Conservation (phyloP, 768 basidiomycete species). For the Rhizopogon sp. region DNA sequence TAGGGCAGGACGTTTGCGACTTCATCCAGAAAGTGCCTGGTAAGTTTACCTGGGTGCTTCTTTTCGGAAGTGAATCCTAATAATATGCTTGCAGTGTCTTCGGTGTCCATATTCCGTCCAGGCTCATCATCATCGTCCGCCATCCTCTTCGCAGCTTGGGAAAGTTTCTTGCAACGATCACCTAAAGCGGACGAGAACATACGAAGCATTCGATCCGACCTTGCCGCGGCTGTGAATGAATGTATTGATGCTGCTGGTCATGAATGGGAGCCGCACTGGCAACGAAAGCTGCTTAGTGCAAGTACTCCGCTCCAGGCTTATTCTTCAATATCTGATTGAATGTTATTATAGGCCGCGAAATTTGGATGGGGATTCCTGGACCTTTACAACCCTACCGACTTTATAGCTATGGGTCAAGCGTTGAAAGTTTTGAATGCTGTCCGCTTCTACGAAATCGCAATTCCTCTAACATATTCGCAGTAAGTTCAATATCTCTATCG, state of each 20-base stretch:
- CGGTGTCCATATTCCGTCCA: conserved; percentile 81
- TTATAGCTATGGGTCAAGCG: conserved; percentile 87
- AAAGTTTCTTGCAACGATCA: conserved; percentile 76
- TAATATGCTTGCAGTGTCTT: conserved; percentile 49
- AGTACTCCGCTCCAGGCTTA: conserved; percentile 13
- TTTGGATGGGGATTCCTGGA: conserved; percentile 94
- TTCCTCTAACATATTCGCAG: conserved; percentile 91
- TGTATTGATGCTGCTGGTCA: conserved; percentile 92
- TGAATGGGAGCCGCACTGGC: conserved; percentile 91
- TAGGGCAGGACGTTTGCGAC: conserved; percentile 76
- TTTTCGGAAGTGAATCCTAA: background rate
- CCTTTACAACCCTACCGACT: conserved; percentile 86
- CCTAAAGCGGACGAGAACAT: conserved; percentile 94
- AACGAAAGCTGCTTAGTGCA: conserved; percentile 80
- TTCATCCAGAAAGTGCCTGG: conserved; percentile 93
- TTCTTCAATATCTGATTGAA: background rate
- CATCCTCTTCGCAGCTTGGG: conserved; percentile 89
- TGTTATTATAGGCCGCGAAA: conserved; percentile 73
- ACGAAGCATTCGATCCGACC: conserved; percentile 79
- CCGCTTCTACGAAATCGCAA: conserved; percentile 85
- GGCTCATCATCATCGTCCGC: conserved; percentile 91
- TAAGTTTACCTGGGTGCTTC: conserved; percentile 27
- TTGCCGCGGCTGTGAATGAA: conserved; percentile 82
- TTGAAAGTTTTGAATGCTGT: conserved; percentile 94
- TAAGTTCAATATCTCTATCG: conserved; percentile 33